Evolutionary conservation across 352 stramenopile species (phyloP).

Genomic region (Pythium phragmitis): DNA sequence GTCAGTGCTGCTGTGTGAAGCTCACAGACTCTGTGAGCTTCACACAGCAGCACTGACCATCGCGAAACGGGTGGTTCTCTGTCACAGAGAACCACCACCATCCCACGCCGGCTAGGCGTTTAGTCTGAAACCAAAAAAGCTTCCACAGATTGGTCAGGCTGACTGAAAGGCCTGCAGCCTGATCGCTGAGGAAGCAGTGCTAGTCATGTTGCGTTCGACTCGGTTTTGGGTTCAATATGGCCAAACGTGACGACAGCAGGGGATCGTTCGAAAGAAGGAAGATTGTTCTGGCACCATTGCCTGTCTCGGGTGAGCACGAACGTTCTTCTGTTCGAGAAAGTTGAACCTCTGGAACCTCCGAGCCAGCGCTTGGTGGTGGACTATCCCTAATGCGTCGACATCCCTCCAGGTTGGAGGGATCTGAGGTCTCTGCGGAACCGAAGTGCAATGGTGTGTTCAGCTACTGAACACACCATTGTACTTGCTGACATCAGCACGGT

Average conservation of each 20-base stretch:
- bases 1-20: too few relatives aligned
- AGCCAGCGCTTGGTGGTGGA: neutral
- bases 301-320: neutral
- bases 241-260: neutral
- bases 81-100: too few relatives aligned
- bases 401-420: neutral
- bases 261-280: neutral
- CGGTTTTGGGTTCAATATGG: neutral
- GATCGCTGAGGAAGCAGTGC: neutral
- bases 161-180: too few relatives aligned
- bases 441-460: neutral
- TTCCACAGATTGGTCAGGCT: neutral
- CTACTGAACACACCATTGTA: neutral
- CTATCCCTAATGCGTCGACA: neutral
- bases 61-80: neutral
- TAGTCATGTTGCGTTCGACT: conserved; percentile 7
- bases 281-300: neutral
- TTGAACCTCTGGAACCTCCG: neutral
- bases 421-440: too few relatives aligned
- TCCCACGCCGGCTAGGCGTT: neutral
- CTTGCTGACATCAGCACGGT: too few relatives aligned
- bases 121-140: too few relatives aligned
- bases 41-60: neutral
- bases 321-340: neutral
- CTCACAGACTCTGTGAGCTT: too few relatives aligned